Conservation (phyloP, 164 flowering plant genomes). For the Vitis rupestris region DNA sequence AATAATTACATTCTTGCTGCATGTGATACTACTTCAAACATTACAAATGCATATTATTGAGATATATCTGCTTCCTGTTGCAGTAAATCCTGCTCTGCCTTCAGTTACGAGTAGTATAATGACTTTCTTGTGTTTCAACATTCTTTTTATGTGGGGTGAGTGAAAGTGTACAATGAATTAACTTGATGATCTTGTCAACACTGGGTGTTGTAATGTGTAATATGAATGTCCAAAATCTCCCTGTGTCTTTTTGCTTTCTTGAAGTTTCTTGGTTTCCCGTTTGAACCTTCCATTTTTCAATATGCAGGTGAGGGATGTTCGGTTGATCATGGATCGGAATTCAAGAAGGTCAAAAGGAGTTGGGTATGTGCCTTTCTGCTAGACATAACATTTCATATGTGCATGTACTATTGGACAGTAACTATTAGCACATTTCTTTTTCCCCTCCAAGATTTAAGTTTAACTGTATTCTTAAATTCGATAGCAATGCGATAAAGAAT, state of each 20-base stretch:
- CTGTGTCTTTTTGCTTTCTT: neutral
- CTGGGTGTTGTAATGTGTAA: neutral
- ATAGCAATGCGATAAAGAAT: slow-evolving; percentile 54
- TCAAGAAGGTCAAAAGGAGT: slow-evolving; percentile 98
- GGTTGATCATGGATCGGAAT: slow-evolving; percentile 94
- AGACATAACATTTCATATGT: neutral
- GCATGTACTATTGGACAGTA: slow-evolving; percentile 11
- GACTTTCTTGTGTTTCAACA: slow-evolving; percentile 38
- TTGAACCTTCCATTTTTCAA: slow-evolving; percentile 1
- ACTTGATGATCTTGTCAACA: neutral
- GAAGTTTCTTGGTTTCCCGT: neutral
- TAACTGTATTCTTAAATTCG: slow-evolving; percentile 57
- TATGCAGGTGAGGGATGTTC: slow-evolving; percentile 93
- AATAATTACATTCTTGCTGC: slow-evolving; percentile 18
- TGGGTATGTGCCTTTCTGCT: slow-evolving; percentile 67
- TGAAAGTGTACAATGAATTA: slow-evolving; percentile 20
- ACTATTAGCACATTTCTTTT: slow-evolving; percentile 21
- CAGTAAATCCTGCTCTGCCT: slow-evolving; percentile 37
- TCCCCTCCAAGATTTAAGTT: slow-evolving; percentile 32
- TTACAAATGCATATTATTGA: slow-evolving; percentile 30
- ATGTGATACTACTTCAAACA: slow-evolving; percentile 19
- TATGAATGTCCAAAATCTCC: neutral
- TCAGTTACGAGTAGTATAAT: slow-evolving; percentile 31
- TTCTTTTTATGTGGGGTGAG: slow-evolving; percentile 32
- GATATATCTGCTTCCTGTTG: slow-evolving; percentile 40